A percentile compares a stretch with the other conserved stretches of the same genome.
Conservation (phyloP, 2,329 filamentous ascomycete genomes). For the Colletotrichum theobromicola region DNA sequence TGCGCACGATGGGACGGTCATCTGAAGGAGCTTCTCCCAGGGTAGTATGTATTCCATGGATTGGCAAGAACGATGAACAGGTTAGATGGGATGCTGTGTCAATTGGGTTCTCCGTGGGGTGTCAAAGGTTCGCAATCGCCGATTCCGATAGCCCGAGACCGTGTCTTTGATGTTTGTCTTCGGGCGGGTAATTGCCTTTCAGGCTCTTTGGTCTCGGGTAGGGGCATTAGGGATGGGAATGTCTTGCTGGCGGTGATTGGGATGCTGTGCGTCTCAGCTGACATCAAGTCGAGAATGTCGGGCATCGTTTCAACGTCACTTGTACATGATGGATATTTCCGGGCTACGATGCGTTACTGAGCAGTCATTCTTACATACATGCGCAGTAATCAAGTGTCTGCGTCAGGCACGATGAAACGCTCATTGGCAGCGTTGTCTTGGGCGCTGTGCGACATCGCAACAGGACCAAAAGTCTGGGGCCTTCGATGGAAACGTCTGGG, state of each 20-base stretch:
- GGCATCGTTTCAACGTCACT: not conserved
- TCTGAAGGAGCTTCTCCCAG: not conserved
- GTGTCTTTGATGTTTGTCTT: not conserved
- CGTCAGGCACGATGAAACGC: conserved; percentile 2
- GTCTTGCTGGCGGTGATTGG: not conserved
- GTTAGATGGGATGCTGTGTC: not conserved
- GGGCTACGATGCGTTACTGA: not conserved
- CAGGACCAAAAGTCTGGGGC: not conserved
- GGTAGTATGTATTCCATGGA: not conserved
- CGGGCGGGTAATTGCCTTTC: not conserved
- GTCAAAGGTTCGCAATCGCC: not conserved
- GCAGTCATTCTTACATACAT: not conserved
- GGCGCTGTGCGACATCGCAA: not conserved
- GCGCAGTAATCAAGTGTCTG: not conserved
- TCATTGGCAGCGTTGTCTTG: conserved; percentile 10
- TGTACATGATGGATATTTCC: not conserved
- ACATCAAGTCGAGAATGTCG: not conserved
- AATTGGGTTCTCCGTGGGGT: not conserved
- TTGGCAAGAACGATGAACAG: not conserved
- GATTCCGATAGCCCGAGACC: not conserved
- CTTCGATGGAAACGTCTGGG: not conserved
- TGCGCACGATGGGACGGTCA: not conserved
- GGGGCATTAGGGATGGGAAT: not conserved
- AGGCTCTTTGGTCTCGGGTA: not conserved
- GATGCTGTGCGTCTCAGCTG: not conserved